Evolutionary conservation across 2,329 filamentous ascomycete genomes (phyloP).

Genomic region (Cryphonectria carpinicola): DNA sequence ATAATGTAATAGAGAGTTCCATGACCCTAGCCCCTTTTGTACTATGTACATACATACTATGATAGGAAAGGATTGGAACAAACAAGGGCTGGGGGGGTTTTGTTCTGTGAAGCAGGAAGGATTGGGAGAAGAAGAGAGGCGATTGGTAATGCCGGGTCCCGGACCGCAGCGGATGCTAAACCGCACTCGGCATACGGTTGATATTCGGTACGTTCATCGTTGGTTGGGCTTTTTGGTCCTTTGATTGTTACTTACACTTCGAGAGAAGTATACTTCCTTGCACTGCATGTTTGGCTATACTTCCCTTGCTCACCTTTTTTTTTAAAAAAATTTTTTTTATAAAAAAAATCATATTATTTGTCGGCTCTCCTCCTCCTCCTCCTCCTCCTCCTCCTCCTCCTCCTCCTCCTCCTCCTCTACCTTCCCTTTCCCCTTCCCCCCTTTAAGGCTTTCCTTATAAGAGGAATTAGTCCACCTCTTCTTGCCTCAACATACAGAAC

Average conservation of each 20-base stretch:
- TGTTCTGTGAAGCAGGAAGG: neutral
- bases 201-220: slow-evolving; percentile 1
- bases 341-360: neutral
- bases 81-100: neutral
- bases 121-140: neutral
- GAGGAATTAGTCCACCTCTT: neutral
- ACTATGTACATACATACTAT: neutral
- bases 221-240: neutral
- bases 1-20: too few species aligned
- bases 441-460: neutral
- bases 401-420: neutral
- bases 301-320: neutral
- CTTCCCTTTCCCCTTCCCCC: neutral
- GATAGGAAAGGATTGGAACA: neutral
- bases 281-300: neutral
- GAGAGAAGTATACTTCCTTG: neutral
- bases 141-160: slow-evolving; percentile 2
- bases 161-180: neutral
- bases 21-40: neutral
- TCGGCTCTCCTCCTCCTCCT: neutral
- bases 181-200: neutral
- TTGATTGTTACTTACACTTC: neutral
- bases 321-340: neutral
- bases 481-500: neutral
- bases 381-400: neutral